A percentile compares a stretch with the other conserved stretches of the same genome.
Evolutionary conservation across 352 stramenopile species (phyloP).

Genomic region (Pythium folliculosum): DNA sequence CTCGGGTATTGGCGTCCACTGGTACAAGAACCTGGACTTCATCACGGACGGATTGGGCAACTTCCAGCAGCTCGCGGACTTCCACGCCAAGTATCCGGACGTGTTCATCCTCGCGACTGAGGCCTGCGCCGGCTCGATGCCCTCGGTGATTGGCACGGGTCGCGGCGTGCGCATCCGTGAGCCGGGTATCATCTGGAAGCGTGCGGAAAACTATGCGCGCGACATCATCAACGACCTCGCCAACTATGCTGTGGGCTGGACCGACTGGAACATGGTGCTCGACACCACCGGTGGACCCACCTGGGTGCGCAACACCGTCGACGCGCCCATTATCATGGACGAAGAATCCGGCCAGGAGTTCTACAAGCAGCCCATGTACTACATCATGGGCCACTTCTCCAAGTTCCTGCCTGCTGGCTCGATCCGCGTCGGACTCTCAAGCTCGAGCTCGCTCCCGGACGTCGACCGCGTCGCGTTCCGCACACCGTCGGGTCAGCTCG

Average conservation of each 20-base stretch:
- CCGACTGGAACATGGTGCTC: conserved; percentile 90
- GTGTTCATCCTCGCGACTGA: conserved; percentile 86
- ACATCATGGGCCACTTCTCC: conserved; percentile 74
- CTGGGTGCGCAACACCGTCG: conserved; percentile 66
- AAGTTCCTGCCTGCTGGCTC: conserved; percentile 55
- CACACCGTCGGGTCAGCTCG: conserved; percentile 10
- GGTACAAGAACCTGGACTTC: conserved; percentile 78
- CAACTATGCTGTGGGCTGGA: conserved; percentile 81
- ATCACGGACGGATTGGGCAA: conserved; percentile 39
- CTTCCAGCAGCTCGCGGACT: conserved; percentile 50
- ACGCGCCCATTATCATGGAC: conserved; percentile 74
- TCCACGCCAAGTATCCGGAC: conserved; percentile 60
- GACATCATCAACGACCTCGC: conserved; percentile 88
- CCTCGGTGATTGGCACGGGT: conserved; percentile 48
- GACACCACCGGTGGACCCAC: conserved; percentile 72
- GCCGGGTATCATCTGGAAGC: conserved; percentile 52
- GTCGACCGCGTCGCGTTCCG: conserved; percentile 19
- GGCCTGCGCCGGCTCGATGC: conserved; percentile 69
- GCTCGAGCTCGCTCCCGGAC: neutral
- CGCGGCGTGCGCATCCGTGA: conserved; percentile 49
- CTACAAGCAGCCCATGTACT: conserved; percentile 87
- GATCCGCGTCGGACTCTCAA: conserved; percentile 3
- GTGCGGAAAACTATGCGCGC: conserved; percentile 75
- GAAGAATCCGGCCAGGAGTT: conserved; percentile 58
- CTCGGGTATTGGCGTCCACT: conserved; percentile 85